Percentiles rank a stretch among this genome's conserved stretches.
Evolutionary conservation across 331 rosid species (phyloP).

Genomic region (Quercus phellos): DNA sequence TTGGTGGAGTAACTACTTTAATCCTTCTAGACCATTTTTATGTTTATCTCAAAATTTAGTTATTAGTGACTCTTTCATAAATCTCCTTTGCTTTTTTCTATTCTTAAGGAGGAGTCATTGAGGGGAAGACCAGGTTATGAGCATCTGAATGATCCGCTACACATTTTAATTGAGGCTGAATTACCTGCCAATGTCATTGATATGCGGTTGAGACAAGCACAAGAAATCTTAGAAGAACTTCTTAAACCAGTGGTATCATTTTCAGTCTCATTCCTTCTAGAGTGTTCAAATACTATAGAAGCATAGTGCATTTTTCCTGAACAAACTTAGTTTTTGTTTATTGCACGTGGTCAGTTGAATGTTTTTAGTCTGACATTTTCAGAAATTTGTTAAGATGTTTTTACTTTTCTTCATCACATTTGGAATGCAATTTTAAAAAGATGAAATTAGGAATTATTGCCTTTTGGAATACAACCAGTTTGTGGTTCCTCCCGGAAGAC

Average conservation of each 20-base stretch:
- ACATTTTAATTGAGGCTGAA: conserved; percentile 90
- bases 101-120: conserved; percentile 67
- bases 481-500: no score
- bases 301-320: background rate
- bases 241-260: conserved; percentile 86
- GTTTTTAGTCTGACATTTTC: background rate
- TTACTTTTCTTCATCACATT: background rate
- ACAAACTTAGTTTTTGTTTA: background rate
- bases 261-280: conserved; percentile 4
- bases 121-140: conserved; percentile 93
- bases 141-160: conserved; percentile 88
- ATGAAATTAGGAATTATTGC: background rate
- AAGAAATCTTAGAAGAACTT: conserved; percentile 81
- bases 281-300: background rate
- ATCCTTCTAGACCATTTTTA: background rate
- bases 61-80: conserved; percentile 2
- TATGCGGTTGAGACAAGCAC: conserved; percentile 79
- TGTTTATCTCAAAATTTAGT: background rate
- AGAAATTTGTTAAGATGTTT: background rate
- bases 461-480: background rate
- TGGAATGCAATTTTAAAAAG: background rate
- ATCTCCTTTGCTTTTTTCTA: conserved; percentile 14
- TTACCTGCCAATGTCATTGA: conserved; percentile 70
- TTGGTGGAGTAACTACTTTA: background rate
- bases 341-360: background rate